Base-by-base conservation (phyloP, 2,329 filamentous ascomycete genomes). In the Xylariaceae sp. region DNA sequence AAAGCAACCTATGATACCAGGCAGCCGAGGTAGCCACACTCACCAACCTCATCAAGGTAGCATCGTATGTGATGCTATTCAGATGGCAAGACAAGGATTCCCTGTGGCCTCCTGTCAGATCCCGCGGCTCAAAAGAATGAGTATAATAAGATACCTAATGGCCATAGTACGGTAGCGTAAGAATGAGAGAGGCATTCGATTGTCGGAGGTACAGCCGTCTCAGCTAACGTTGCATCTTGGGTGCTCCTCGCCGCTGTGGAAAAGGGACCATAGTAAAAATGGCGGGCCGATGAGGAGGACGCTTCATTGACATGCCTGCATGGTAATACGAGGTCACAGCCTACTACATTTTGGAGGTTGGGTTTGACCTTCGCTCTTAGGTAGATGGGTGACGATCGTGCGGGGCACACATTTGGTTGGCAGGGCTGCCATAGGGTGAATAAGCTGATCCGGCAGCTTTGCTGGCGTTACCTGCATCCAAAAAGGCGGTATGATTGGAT, bases 321-420 rank as follows among this genome's bases (percentile, higher is more conserved):
- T 54, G 51, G 56, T 63, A 63, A 63, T 65, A 65, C 63, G 63
- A 67, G 63, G 61, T 60, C 61, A 65, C 56, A 57, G 55, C 56
- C 49, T 58, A 52, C 43, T 53, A 44, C 60, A 50, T 43, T 56
- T 48, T 46, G 44, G 46, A 51, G 53, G 53, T 29, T 43, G 53
- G 56, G 52, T 37, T 55, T 39, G 56, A n/a, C n/a, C n/a, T n/a
- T n/a, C n/a, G n/a, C 60, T 54, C 48, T 44, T 40, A 51, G 55
- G 52, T 28, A 61, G 59, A 64, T 58, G 60, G 58, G 55, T 23
- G 59, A 61, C 47, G 44, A 41, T 60, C 53, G 56, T 37, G 64
- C 61, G 56, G 53, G 62, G 57, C 56, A 58, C 37, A 50, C 48
- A 63, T 56, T 58, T 52, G 52, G 60, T 60, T 52, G 61, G 49